These are phyloP conservation scores for Diaporthe citriasiana DNA, from an alignment of 2,329 filamentous ascomycete species.

Conservation along the genomic window DNA sequence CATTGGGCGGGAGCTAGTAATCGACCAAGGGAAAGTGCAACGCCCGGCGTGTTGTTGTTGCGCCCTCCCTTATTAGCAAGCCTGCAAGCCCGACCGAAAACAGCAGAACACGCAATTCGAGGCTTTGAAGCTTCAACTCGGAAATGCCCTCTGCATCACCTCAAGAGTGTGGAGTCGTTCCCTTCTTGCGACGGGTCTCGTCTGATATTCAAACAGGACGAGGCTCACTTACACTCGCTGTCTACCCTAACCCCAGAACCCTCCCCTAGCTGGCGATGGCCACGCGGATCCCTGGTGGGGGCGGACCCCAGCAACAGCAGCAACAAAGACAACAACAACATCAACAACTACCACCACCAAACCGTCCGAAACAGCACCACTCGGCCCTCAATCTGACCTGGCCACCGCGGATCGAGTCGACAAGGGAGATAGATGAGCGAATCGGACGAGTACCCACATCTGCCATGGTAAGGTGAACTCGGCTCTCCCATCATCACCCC, in stretches of 20 bases:
- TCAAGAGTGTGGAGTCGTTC: neutral
- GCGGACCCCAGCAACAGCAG: neutral
- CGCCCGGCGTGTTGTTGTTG: slow-evolving; percentile 13
- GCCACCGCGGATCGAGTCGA: slow-evolving; percentile 22
- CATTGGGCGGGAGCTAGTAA: slow-evolving; percentile 24
- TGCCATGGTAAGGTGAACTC: slow-evolving; percentile 30
- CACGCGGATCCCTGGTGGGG: neutral
- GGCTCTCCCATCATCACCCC: neutral
- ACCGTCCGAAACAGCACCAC: neutral
- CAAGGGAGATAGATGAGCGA: slow-evolving; percentile 6
- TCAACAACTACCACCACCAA: neutral
- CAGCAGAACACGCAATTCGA: neutral
- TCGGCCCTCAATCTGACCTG: neutral
- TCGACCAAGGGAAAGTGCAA: slow-evolving; percentile 30
- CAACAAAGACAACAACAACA: neutral
- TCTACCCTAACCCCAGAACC: slow-evolving; percentile 29
- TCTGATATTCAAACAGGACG: neutral
- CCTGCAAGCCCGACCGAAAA: neutral
- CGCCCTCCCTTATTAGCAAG: slow-evolving; percentile 2
- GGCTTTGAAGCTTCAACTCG: neutral
- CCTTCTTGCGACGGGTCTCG: slow-evolving; percentile 22
- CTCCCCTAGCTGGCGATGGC: slow-evolving; percentile 13
- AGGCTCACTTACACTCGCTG: neutral
- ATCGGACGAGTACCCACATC: slow-evolving; percentile 16
- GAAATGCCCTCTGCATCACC: slow-evolving; percentile 4